Evolutionary conservation across 192 early-diverging fungal species (phyloP).

Genomic region (Backusella tuberculispora): DNA sequence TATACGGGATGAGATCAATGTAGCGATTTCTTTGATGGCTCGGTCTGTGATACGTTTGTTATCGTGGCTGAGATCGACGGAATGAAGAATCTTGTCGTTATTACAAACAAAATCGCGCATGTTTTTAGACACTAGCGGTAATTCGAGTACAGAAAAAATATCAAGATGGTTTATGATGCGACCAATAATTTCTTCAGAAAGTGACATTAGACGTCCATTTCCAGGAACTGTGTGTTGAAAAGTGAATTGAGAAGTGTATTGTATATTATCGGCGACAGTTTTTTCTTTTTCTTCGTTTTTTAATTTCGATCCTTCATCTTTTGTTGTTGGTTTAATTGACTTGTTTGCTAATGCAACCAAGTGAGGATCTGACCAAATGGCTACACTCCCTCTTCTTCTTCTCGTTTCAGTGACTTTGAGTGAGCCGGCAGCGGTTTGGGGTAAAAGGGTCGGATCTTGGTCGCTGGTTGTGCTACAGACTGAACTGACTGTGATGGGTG

Average conservation of each 20-base stretch:
- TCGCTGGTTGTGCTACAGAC: slow-evolving; percentile 35
- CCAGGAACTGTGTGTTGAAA: background rate
- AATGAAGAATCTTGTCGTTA: slow-evolving; percentile 41
- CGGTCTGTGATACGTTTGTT: slow-evolving; percentile 66
- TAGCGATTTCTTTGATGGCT: slow-evolving; percentile 36
- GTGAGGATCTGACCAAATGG: slow-evolving; percentile 78
- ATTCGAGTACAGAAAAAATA: background rate
- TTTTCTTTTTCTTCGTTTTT: background rate
- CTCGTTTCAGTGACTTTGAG: slow-evolving; percentile 40
- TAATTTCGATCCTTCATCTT: background rate
- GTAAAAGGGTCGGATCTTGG: slow-evolving; percentile 42
- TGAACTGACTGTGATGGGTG: slow-evolving; percentile 23
- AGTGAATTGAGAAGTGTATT: background rate
- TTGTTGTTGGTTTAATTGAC: background rate
- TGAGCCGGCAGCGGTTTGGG: slow-evolving; percentile 39
- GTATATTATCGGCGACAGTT: background rate
- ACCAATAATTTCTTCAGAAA: background rate
- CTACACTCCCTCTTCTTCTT: slow-evolving; percentile 68
- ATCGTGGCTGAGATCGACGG: slow-evolving; percentile 59
- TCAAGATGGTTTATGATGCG: background rate
- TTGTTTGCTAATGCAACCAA: slow-evolving; percentile 67
- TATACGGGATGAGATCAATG: slow-evolving; percentile 51
- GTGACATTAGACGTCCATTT: background rate
- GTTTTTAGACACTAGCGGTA: background rate
- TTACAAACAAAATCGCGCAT: background rate